Evolutionary conservation across 1,139 yeast genomes (phyloP).

Genomic region (Meyerozyma sp.): DNA sequence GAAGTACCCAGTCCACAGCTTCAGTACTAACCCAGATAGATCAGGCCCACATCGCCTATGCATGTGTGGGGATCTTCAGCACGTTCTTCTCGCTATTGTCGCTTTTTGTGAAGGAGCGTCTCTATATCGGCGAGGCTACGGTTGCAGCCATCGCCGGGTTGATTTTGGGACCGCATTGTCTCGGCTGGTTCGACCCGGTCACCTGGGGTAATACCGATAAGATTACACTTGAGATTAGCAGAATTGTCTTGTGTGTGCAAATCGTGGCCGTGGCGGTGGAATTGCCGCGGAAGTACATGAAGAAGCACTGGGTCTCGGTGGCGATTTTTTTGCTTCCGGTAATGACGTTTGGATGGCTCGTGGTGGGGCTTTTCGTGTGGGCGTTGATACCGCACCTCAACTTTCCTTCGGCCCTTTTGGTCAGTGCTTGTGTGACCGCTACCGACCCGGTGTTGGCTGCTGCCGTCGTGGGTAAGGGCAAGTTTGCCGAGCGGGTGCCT

Average conservation of each 20-base stretch:
- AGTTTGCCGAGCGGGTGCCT: slow-evolving; percentile 94
- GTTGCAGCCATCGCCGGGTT: slow-evolving; percentile 90
- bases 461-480: slow-evolving; percentile 97
- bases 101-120: slow-evolving; percentile 79
- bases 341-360: slow-evolving; percentile 91
- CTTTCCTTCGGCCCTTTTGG: slow-evolving; percentile 71
- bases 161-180: slow-evolving; percentile 89
- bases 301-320: slow-evolving; percentile 85
- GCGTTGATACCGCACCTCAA: slow-evolving; percentile 74
- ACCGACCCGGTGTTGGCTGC: slow-evolving; percentile 98
- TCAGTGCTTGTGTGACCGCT: slow-evolving; percentile 93
- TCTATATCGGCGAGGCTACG: slow-evolving; percentile 93
- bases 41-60: slow-evolving; percentile 80
- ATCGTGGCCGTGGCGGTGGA: slow-evolving; percentile 98
- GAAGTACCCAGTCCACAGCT: not conserved
- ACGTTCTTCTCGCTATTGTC: slow-evolving; percentile 86
- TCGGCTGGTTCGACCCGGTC: slow-evolving; percentile 82
- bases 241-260: slow-evolving; percentile 86
- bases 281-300: slow-evolving; percentile 88
- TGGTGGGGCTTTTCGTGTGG: slow-evolving; percentile 85
- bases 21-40: slow-evolving; percentile 26
- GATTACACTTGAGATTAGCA: slow-evolving; percentile 81
- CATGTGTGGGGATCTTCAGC: slow-evolving; percentile 86
- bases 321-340: slow-evolving; percentile 77
- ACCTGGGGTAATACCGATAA: slow-evolving; percentile 89